Percentiles rank a stretch among this genome's conserved stretches.
Conservation (phyloP, 2,329 filamentous ascomycete genomes). For the Plectosphaerella cucumerina region DNA sequence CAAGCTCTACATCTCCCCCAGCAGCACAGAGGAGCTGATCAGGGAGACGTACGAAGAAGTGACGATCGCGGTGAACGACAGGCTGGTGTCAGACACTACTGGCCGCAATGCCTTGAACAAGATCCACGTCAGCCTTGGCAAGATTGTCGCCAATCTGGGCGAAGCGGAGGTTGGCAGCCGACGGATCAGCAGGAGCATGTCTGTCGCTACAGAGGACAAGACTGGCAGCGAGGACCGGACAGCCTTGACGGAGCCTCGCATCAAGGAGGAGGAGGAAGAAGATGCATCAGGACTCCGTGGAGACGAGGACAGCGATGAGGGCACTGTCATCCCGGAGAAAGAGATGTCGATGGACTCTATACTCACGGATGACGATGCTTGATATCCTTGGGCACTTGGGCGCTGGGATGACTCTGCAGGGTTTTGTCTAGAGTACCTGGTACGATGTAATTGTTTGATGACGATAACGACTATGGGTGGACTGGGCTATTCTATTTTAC, state of each 20-base stretch:
- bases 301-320: conserved; percentile 20
- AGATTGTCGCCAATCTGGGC: conserved; percentile 60
- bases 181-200: conserved; percentile 39
- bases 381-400: too few relatives aligned
- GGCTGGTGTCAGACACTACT: conserved; percentile 54
- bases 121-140: conserved; percentile 62
- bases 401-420: too few relatives aligned
- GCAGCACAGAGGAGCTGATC: conserved; percentile 56
- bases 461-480: too few relatives aligned
- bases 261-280: conserved; percentile 45
- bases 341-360: conserved; percentile 35
- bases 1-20: conserved; percentile 75
- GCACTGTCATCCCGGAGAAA: conserved; percentile 16
- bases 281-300: conserved; percentile 25
- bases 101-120: conserved; percentile 64
- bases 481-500: too few relatives aligned
- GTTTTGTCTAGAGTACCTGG: background rate
- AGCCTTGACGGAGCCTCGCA: conserved; percentile 34
- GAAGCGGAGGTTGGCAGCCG: conserved; percentile 34
- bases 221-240: conserved; percentile 31
- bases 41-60: conserved; percentile 54
- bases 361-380: conserved; percentile 34
- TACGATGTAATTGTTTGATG: too few relatives aligned
- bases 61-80: conserved; percentile 58
- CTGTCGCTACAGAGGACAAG: conserved; percentile 28